These are phyloP conservation scores for Penicillium cataractarum DNA, from an alignment of 495 filamentous ascomycete species.

Conservation along the genomic window DNA sequence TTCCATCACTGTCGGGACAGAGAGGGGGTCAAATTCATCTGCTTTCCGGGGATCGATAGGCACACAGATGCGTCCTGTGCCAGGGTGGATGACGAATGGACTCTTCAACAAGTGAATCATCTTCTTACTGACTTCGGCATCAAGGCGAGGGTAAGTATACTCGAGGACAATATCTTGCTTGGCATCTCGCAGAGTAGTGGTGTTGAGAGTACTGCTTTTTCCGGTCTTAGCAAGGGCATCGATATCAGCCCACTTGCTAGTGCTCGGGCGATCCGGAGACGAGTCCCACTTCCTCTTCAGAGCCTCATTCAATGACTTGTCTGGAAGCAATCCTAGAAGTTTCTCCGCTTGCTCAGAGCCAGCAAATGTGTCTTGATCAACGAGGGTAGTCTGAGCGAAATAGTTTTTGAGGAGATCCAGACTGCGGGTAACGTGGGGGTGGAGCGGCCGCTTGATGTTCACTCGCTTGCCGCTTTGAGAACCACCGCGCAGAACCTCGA, in stretches of 20 bases:
- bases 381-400: conserved; percentile 80
- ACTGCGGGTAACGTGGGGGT: conserved; percentile 87
- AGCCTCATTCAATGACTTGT: conserved; percentile 70
- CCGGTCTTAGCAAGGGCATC: conserved; percentile 77
- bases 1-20: conserved; percentile 82
- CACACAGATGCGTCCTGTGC: conserved; percentile 91
- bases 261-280: conserved; percentile 71
- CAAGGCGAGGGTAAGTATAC: conserved; percentile 97
- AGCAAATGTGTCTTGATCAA: conserved; percentile 84
- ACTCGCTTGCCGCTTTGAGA: conserved; percentile 85
- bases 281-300: conserved; percentile 90
- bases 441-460: conserved; percentile 80
- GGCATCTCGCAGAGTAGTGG: conserved; percentile 72
- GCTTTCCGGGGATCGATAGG: conserved; percentile 75
- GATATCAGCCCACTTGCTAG: conserved; percentile 91
- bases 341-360: conserved; percentile 66
- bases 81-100: conserved; percentile 94
- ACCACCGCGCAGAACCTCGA: conserved; percentile 84
- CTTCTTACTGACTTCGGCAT: conserved; percentile 95
- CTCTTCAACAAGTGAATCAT: conserved; percentile 96
- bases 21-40: conserved; percentile 83
- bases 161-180: conserved; percentile 95
- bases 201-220: conserved; percentile 65
- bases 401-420: conserved; percentile 77
- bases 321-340: conserved; percentile 78